Percentiles rank a stretch among this genome's conserved stretches.
Evolutionary conservation across 176 grass and related monocot genomes (phyloP).

Genomic region (Oryza glaberrima): DNA sequence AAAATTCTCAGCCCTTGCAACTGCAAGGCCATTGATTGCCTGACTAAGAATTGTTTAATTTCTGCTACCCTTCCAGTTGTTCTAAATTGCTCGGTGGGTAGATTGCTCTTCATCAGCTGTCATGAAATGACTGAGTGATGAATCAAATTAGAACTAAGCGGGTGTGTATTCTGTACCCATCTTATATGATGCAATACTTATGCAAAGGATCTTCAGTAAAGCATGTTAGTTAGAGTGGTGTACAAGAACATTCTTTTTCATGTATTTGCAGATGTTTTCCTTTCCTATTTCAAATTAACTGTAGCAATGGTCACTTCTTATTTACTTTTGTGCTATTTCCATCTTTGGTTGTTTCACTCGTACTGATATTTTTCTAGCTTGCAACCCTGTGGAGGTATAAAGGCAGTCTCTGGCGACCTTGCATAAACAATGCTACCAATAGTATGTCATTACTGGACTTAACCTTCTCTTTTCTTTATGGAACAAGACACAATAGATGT

Average conservation of each 20-base stretch:
- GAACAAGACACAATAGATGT: conserved; percentile 10
- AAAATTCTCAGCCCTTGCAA: conserved; percentile 10
- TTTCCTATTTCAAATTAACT: conserved; percentile 16
- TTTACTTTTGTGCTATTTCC: conserved; percentile 25
- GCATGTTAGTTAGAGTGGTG: neutral
- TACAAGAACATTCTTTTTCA: conserved; percentile 22
- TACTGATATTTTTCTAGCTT: conserved; percentile 73
- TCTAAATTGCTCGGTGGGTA: neutral
- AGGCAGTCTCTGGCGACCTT: conserved; percentile 75
- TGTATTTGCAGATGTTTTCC: conserved; percentile 25
- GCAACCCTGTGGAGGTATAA: conserved; percentile 88
- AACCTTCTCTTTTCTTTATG: conserved; percentile 3
- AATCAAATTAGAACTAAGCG: neutral
- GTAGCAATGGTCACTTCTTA: neutral
- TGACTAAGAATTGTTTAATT: neutral
- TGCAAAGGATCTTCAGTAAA: neutral
- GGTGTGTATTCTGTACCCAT: neutral
- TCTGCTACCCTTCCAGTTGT: too few species aligned
- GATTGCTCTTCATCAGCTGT: neutral
- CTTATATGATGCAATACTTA: neutral
- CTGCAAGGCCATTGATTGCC: neutral
- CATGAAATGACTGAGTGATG: neutral
- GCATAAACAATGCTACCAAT: conserved; percentile 59
- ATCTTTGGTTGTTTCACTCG: conserved; percentile 27
- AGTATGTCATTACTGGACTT: conserved; percentile 44